These are phyloP conservation scores for Nepenthes gracilis DNA, from an alignment of 148 eudicot genomes.

Conservation along the genomic window DNA sequence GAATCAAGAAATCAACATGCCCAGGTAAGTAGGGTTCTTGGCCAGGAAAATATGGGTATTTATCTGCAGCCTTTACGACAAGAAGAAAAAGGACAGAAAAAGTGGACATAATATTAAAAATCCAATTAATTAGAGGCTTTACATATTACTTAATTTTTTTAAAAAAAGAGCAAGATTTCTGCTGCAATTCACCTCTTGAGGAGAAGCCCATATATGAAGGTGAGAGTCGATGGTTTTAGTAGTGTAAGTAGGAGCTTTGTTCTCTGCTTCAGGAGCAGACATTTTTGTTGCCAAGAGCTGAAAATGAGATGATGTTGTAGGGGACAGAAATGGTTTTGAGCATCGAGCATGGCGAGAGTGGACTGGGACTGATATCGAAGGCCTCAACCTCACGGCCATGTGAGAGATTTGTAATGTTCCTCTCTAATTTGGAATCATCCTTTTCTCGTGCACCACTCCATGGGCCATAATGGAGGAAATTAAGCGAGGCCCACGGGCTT, in stretches of 20 bases:
- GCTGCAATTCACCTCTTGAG: conserved; percentile 34
- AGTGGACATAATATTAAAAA: neutral
- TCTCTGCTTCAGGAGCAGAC: conserved; percentile 11
- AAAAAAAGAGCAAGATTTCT: neutral
- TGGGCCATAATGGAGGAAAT: no score
- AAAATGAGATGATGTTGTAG: conserved; percentile 5
- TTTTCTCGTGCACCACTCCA: no score
- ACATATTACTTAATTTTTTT: neutral
- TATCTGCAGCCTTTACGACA: conserved; percentile 47
- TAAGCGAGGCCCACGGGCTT: no score
- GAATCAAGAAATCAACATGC: conserved; percentile 64
- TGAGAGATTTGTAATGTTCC: neutral
- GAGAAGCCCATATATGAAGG: conserved; percentile 93
- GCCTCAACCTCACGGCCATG: conserved; percentile 29
- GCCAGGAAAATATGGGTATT: conserved; percentile 80
- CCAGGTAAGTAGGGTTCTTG: conserved; percentile 77
- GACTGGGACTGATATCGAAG: conserved; percentile 8
- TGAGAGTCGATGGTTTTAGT: conserved; percentile 77
- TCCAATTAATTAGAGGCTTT: neutral
- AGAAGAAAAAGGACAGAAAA: neutral
- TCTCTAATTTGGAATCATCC: no score
- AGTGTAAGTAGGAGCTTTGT: neutral
- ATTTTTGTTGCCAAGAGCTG: conserved; percentile 21
- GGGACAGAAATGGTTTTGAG: neutral
- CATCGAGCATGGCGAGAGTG: conserved; percentile 3